These are phyloP conservation scores for Nymphaea colorata DNA, from an alignment of 164 flowering plant genomes.

Conservation along the genomic window DNA sequence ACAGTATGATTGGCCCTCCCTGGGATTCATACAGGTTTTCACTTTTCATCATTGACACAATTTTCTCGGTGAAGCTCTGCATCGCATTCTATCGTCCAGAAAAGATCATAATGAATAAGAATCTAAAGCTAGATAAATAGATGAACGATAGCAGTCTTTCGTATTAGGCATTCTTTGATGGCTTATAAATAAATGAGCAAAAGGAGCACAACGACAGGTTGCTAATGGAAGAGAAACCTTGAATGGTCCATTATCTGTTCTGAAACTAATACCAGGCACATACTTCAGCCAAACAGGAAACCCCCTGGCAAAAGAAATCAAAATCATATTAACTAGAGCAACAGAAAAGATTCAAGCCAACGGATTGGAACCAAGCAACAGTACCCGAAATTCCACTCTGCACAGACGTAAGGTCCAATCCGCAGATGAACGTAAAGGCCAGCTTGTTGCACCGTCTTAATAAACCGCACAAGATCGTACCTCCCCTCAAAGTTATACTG, in stretches of 20 bases:
- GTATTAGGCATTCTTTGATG: too few species aligned
- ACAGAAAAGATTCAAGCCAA: neutral
- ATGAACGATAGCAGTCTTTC: too few species aligned
- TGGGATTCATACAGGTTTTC: slow-evolving; percentile 35
- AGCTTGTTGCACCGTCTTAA: slow-evolving; percentile 48
- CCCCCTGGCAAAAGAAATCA: slow-evolving; percentile 33
- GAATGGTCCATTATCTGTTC: slow-evolving; percentile 77
- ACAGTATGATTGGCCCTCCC: slow-evolving; percentile 22
- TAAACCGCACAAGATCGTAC: slow-evolving; percentile 56
- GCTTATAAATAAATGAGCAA: neutral
- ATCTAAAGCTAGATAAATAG: too few species aligned
- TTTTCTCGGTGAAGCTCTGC: slow-evolving; percentile 65
- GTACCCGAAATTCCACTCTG: slow-evolving; percentile 95
- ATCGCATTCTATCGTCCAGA: slow-evolving; percentile 40
- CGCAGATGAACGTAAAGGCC: slow-evolving; percentile 75
- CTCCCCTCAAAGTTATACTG: slow-evolving; percentile 74
- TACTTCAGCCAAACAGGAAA: slow-evolving; percentile 93
- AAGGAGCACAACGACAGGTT: neutral
- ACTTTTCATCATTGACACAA: slow-evolving; percentile 61
- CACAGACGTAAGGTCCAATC: slow-evolving; percentile 88
- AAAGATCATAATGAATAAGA: neutral
- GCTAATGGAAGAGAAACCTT: slow-evolving; percentile 30
- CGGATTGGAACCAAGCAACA: neutral
- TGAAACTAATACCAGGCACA: slow-evolving; percentile 67
- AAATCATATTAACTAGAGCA: neutral